phyloP scores from a whole-genome alignment of 176 grass and related monocot species.

The Secale cereale region DNA sequence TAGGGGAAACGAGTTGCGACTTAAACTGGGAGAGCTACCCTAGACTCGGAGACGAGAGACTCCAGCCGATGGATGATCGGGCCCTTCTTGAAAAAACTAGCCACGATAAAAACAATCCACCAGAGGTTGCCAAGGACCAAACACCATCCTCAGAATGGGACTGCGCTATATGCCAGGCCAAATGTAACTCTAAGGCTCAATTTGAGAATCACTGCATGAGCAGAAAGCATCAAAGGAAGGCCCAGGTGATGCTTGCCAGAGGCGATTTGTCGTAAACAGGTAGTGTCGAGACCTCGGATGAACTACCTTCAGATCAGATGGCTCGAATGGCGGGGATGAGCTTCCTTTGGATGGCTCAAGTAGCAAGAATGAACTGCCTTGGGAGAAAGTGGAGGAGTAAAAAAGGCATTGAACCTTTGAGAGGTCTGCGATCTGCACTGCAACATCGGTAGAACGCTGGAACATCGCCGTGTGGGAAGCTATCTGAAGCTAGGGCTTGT shows the following conservation, averaged over 20 bases:
- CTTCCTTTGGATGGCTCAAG: neutral
- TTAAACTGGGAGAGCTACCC: neutral
- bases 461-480: neutral
- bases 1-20: neutral
- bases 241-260: neutral
- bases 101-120: neutral
- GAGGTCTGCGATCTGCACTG: neutral
- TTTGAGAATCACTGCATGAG: slow-evolving; percentile 22
- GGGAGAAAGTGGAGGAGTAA: neutral
- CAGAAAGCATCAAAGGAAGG: slow-evolving; percentile 17
- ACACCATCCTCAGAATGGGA: neutral
- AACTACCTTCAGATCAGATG: neutral
- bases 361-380: slow-evolving; percentile 16
- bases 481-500: neutral
- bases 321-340: neutral
- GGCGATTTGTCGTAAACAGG: neutral
- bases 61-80: neutral
- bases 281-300: neutral
- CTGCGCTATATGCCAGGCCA: slow-evolving; percentile 14
- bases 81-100: neutral
- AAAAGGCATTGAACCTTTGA: neutral
- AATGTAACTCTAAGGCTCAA: slow-evolving; percentile 19
- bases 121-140: neutral
- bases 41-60: neutral
- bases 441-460: neutral